Base-by-base conservation (phyloP, 345 rosid species). In the Mangifera indica region DNA sequence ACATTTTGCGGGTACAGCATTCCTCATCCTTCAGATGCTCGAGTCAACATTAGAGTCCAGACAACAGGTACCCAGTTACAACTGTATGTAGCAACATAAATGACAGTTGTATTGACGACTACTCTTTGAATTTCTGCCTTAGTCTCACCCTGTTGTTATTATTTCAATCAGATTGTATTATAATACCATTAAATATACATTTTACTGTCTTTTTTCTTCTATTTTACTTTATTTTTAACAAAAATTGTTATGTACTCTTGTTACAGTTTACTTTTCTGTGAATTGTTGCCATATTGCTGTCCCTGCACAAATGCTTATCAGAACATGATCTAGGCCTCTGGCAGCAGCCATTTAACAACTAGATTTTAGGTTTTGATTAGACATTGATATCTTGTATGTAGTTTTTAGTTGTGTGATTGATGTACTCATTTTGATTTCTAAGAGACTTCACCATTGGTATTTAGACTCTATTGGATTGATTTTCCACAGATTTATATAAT, bases 1-100 rank as follows among this genome's bases (percentile, higher is more conserved):
- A 74, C 87, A 7, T 73, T 82, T 67, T 86, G 83, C 69, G 93
- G 88, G 18, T 91, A 95, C 85, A 91, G 91, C 76, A 92, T 95
- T 61, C 98, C 93, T 67, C 98, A 92, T 86, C 98, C 98, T 70
- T 92, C 98, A 42, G 88, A 87, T 76, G 96, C 93, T 60, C 78
- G 78, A 37, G 94, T 95, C 69, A 88, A 84, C 69, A 76, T 92
- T 65, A 86, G 88, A 66, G 93, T 95, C 45, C 98, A 95, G 78
- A 95, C 99, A 10, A 89, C 99, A 77, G 99, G 99, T 95, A 5
- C 4, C 9, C 64, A 1, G 0, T 44, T 51, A 26, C 32, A 17
- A 61, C 46, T n/a, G 32, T 32, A 7, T 32, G 18, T 32, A n/a
- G 13, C 21, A 48, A 26, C 45, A 37, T 60, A 60, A 0, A 18